Conservation (phyloP, 805 yeast genomes). For the Yarrowia divulgata region DNA sequence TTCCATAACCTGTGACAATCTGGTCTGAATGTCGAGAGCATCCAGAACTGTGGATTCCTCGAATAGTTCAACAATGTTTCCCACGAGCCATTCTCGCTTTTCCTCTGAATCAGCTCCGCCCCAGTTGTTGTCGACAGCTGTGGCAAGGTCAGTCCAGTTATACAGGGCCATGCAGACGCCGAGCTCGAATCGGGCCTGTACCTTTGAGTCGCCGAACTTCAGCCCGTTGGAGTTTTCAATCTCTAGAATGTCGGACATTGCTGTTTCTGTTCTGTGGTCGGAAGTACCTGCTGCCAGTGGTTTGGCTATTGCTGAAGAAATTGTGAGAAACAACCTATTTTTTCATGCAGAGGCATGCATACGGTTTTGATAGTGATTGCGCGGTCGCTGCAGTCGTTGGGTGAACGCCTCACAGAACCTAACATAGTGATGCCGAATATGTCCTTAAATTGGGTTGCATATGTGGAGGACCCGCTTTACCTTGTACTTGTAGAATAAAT, state of each 20-base stretch:
- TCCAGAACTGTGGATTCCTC: conserved; percentile 70
- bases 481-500: too few species aligned
- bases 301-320: too few species aligned
- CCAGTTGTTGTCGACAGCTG: conserved; percentile 93
- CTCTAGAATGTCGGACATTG: conserved; percentile 33
- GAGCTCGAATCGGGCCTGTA: conserved; percentile 85
- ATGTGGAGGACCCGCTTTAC: too few species aligned
- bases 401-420: too few species aligned
- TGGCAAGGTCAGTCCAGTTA: conserved; percentile 84
- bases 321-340: too few species aligned
- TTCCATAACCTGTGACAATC: conserved; percentile 85
- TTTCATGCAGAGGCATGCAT: too few species aligned
- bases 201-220: conserved; percentile 58
- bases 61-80: conserved; percentile 80
- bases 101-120: conserved; percentile 93
- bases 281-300: too few species aligned
- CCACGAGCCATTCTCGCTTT: conserved; percentile 94
- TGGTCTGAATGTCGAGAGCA: conserved; percentile 79
- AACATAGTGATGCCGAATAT: too few species aligned
- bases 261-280: not conserved
- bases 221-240: conserved; percentile 36
- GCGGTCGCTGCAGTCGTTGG: too few species aligned
- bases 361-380: too few species aligned
- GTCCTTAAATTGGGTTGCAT: too few species aligned
- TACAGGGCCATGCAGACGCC: conserved; percentile 93